Base-by-base conservation (phyloP, 192 early-diverging fungal genomes). In the Anaeromyces robustus region DNA sequence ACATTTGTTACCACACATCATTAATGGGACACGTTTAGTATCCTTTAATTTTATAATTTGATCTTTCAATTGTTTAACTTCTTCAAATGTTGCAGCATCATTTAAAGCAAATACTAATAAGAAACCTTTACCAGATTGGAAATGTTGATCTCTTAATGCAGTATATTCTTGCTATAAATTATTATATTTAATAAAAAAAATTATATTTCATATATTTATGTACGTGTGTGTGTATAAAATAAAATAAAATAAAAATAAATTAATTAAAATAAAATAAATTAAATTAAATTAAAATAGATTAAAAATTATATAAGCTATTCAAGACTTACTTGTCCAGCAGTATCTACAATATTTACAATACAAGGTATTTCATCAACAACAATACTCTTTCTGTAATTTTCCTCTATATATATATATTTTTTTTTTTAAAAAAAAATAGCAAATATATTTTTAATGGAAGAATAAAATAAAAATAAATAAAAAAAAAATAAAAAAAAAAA, bases 1-100 rank as follows among this genome's bases (percentile, higher is more conserved):
- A 77, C 89, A 90, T 86, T 90, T 90, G 82, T 90, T 90, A 30
- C 85, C 89, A 78, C 87, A 88, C 28, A 89, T 82, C 29, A 90
- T 87, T 29, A 90, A 81, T 68, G 89, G 89, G 78, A 90, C 87
- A 77, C 81, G 80, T 79, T 86, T 88, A 39, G 88, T 88, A 79
- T 89, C 88, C 81, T 89, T 90, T 28, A 88, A 78, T 78, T 86
- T 88, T 77, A 90, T 79, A 34, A 90, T 88, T 82, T 88, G 87
- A 29, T 90, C 89, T 32, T 88, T 59, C 79, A 90, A 80, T 83
- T 89, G 86, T 84, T 88, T 90, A 31, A 89, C 82, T 81, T 90
- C 89, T 80, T 90, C 88, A 30, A 90, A 87, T 17, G 87, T 84
- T n/a, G 78, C 78, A 30, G 79, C 77, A 79, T 90, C 88, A 79